phyloP scores from a whole-genome alignment of 768 basidiomycete species.

The Trametes meyenii region DNA sequence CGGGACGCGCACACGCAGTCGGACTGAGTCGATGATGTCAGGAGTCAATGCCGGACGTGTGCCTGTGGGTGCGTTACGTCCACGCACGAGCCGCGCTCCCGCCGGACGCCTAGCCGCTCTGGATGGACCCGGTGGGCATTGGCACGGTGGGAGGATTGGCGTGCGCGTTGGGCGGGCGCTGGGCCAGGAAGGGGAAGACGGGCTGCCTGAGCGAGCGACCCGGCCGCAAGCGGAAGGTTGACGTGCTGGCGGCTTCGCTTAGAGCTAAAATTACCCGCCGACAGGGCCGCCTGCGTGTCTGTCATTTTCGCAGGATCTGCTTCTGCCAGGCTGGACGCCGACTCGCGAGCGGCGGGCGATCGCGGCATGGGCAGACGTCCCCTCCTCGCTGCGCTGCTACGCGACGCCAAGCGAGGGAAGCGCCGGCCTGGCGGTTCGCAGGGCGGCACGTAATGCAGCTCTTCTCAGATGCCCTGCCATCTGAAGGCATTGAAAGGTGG shows the following conservation, averaged over 20 bases:
- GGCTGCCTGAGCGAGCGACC: not conserved
- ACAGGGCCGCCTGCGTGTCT: not conserved
- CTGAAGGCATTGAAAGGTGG: no score
- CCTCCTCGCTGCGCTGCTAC: no score
- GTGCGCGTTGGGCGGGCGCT: not conserved
- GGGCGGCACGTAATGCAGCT: no score
- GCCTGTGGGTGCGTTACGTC: no score
- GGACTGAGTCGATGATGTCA: no score
- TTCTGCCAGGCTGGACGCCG: not conserved
- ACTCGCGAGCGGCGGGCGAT: slow-evolving; percentile 3
- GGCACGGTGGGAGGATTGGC: not conserved
- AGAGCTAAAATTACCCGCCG: slow-evolving; percentile 19
- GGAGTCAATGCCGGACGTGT: no score
- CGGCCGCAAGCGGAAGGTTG: no score
- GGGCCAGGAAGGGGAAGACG: not conserved
- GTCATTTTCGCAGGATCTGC: no score
- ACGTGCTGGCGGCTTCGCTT: slow-evolving; percentile 5
- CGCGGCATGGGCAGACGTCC: not conserved
- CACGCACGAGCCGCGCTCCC: not conserved
- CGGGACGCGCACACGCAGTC: no score
- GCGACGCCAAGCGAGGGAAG: no score
- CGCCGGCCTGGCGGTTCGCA: no score
- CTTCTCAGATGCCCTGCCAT: no score
- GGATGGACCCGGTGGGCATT: not conserved
- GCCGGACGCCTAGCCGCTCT: not conserved